Base-by-base conservation (phyloP, 2,329 filamentous ascomycete genomes). In the Sporothrix luriei region DNA sequence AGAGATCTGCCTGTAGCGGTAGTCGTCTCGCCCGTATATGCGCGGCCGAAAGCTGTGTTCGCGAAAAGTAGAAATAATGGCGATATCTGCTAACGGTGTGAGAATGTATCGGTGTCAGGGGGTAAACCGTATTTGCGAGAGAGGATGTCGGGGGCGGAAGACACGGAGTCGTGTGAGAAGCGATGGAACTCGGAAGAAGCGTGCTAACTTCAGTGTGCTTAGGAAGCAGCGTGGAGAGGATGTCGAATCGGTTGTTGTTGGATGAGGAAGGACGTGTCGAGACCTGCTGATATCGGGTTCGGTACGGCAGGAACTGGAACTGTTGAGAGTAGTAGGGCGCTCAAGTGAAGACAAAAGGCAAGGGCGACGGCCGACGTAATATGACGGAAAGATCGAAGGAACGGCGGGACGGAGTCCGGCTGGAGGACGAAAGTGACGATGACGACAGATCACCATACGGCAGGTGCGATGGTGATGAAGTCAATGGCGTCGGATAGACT, bases 341-440 rank as follows among this genome's bases (percentile, higher is more conserved):
- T 21, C 16, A 14, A 5, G 49, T 38, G 24, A 68, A 3, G 52
- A 16, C 16, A 10, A 16, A 66, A 51, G 14, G 65, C 9, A 21
- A 54, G 46, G 29, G 29, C 57, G 49, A 64, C 19, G 48, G 38
- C 52, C 40, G 24, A 16, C 24, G 65, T n/a, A 16, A 38, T 19
- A 43, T 52, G 65, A 33, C 14, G 33, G 21, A 46, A 66, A 26
- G 51, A 10, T 43, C 38, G 16, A 29, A 46, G 65, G 48, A 26
- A 66, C 43, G 52, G 68, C 33, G 40, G 55, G 64, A 52, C 68
- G 62, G 54, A 66, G 68, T 66, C 68, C 21, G 61, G 68, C 43
- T 52, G 51, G 68, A 52, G 51, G 40, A 24, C 51, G 61, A 48
- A 26, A 26, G 61, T 38, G 62, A 69, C 68, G 68, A 68, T 67